Percentiles rank a stretch among this genome's conserved stretches.
Conservation (phyloP, 2,329 filamentous ascomycete genomes). For the Stemphylium vesicarium region DNA sequence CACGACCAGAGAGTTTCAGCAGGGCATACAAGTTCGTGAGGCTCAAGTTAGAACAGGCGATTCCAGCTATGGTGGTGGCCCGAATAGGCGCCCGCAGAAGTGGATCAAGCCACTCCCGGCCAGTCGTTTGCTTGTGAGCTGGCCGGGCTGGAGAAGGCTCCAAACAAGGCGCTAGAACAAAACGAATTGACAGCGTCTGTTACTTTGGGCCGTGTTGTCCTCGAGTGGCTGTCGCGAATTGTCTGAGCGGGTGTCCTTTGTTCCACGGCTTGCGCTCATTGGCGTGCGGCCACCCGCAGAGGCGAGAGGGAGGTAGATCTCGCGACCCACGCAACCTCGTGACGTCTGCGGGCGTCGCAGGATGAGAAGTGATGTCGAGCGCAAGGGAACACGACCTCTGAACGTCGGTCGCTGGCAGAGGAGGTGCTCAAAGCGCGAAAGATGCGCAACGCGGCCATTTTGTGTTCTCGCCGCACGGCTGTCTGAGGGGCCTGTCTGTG, state of each 20-base stretch:
- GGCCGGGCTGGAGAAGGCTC: conserved; percentile 43
- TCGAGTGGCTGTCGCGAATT: conserved; percentile 41
- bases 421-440: conserved; percentile 40
- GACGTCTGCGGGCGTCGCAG: conserved; percentile 35
- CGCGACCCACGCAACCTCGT: conserved; percentile 30
- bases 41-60: conserved; percentile 51
- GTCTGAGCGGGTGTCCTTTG: conserved; percentile 42
- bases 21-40: conserved; percentile 50
- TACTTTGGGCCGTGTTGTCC: conserved; percentile 37
- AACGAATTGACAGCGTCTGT: conserved; percentile 27
- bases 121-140: conserved; percentile 47
- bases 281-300: conserved; percentile 33
- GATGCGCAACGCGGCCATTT: conserved; percentile 38
- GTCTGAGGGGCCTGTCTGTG: conserved; percentile 22
- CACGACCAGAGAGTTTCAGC: conserved; percentile 51
- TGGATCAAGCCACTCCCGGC: conserved; percentile 43
- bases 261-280: conserved; percentile 47
- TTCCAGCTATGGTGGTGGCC: conserved; percentile 42
- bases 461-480: conserved; percentile 39
- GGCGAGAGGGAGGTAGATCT: conserved; percentile 29
- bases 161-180: conserved; percentile 44
- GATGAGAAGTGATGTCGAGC: conserved; percentile 32
- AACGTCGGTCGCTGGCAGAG: conserved; percentile 42
- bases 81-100: conserved; percentile 48
- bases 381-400: conserved; percentile 50